Evolutionary conservation across 164 flowering plant species (phyloP), one percentile per base, ranked within the genome.

Genomic region (Kalanchoe fedtschenkoi): DNA sequence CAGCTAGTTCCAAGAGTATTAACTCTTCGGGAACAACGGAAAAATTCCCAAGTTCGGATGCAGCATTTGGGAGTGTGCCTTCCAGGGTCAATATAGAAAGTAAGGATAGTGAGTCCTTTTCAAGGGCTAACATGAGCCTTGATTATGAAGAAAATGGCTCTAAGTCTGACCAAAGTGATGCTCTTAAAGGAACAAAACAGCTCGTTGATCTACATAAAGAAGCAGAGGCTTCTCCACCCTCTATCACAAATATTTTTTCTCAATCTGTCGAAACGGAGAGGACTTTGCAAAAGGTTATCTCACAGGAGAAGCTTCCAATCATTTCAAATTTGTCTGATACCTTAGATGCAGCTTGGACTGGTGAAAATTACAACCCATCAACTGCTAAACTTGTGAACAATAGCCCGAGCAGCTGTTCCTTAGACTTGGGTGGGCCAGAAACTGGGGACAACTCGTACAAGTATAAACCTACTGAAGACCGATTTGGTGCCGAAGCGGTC

Each of bases 271-370:
- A 72, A 59, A 60, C 83, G 35, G 72, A 68, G 58, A 39, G 62
- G 19, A 62, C 46, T 41, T 77, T 83, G 34, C 80, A 75, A 10
- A 72, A 87, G 70, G 73, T 76, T 17, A 64, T 70, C 46, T 88
- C 95, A 26, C 89, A 83, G 39, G 88, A 96, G 26, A 82, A 86
- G 62, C 64, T 77, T 61, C 76, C 95, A 28, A 66, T 70, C 38
- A 66, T 77, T 68, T 71, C 59, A 38, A 74, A 76, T 74, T 70
- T 87, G 71, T 87, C 97, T 15, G 90, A 87, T 60, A 91, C 89
- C 22, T 87, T 91, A 60, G 96, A 95, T 73, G 89, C 99, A 42
- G 88, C 90, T 34, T 95, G 99, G 97, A 95, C 90, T 0, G 99
- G 99, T 64, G 82, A 89, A 63, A 79, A 69, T 65, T 51, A 51